Evolutionary conservation across 164 flowering plant genomes (phyloP).

Genomic region (Sextonia rubra): DNA sequence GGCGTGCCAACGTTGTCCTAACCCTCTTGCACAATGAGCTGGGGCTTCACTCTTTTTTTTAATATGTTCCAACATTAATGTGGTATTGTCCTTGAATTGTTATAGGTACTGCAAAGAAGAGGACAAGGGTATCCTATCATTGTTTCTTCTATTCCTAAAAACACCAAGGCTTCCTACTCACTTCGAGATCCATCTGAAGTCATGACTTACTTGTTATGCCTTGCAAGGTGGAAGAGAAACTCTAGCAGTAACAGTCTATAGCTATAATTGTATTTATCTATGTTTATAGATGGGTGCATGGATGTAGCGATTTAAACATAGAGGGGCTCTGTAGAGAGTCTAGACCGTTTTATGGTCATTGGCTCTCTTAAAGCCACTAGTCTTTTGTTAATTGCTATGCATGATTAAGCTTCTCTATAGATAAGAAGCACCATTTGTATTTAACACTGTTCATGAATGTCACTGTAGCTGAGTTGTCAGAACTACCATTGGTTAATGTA

Average conservation of each 20-base stretch:
- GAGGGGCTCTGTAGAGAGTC: neutral
- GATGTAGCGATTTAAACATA: neutral
- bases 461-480: too few relatives aligned
- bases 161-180: constrained; percentile 76
- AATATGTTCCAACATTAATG: neutral
- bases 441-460: too few relatives aligned
- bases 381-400: too few relatives aligned
- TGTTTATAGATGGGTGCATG: neutral
- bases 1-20: too few relatives aligned
- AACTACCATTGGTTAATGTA: too few relatives aligned
- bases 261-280: neutral
- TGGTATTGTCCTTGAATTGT: neutral
- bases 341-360: neutral
- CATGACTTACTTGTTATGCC: constrained; percentile 1
- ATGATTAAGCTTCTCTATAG: too few relatives aligned
- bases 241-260: neutral
- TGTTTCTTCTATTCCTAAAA: constrained; percentile 75
- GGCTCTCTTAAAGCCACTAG: neutral
- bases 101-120: constrained; percentile 45
- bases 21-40: too few relatives aligned
- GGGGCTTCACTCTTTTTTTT: neutral
- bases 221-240: constrained; percentile 13
- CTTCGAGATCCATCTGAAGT: constrained; percentile 82
- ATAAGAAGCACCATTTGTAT: neutral
- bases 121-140: constrained; percentile 85